Conservation (phyloP, 257 asterid genomes). For the Nicotiana paniculata region DNA sequence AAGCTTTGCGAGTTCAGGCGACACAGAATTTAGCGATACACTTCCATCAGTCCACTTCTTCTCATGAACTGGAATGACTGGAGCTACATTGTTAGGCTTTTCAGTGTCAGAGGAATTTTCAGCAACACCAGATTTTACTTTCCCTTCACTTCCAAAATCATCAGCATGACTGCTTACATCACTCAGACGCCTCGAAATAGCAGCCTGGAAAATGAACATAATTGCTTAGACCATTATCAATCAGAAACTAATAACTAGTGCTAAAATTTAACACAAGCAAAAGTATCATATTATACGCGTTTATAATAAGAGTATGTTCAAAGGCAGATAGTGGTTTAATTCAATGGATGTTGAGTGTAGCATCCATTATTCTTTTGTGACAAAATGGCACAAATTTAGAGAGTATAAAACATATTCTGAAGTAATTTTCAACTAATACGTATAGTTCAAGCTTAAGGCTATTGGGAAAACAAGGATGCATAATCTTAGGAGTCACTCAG, state of each 20-base stretch:
- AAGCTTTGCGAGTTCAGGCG: conserved; percentile 66
- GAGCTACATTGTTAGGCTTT: conserved; percentile 40
- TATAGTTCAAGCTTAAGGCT: too few relatives aligned
- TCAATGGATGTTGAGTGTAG: too few relatives aligned
- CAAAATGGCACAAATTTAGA: background rate
- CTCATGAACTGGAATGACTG: conserved; percentile 85
- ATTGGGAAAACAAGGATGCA: too few relatives aligned
- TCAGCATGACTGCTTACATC: conserved; percentile 58
- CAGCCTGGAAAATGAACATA: conserved; percentile 50
- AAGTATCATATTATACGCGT: background rate
- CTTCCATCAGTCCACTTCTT: conserved; percentile 98
- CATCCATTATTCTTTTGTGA: background rate
- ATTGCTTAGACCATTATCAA: background rate
- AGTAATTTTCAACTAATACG: too few relatives aligned
- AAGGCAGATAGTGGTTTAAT: too few relatives aligned
- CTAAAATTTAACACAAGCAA: background rate
- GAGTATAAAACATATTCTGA: too few relatives aligned
- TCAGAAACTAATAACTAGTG: background rate
- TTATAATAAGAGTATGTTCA: background rate
- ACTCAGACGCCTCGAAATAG: conserved; percentile 90
- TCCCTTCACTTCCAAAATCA: conserved; percentile 27
- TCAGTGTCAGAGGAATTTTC: conserved; percentile 26
- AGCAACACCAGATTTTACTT: conserved; percentile 16
- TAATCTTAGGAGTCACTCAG: background rate
- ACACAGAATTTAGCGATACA: conserved; percentile 51